Conservation (phyloP, 257 asterid species). For the Henckelia pumila region DNA sequence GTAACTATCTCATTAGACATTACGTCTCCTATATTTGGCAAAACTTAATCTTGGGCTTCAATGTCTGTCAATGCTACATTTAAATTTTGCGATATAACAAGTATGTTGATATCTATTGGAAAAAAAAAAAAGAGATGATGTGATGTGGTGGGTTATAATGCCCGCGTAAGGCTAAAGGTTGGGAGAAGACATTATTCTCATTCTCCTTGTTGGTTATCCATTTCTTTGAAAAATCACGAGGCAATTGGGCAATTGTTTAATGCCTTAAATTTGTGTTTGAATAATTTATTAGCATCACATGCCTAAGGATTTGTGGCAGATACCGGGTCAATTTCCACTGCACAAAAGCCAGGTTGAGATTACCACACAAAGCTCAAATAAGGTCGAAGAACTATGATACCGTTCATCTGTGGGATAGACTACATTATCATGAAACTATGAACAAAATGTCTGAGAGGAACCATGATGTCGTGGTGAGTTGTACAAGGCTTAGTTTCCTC, state of each 20-base stretch:
- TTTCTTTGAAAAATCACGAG: background rate
- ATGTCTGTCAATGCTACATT: slow-evolving; percentile 12
- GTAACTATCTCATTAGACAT: background rate
- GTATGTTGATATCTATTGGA: no score
- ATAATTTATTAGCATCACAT: slow-evolving; percentile 29
- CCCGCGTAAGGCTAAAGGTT: background rate
- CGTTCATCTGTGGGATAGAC: slow-evolving; percentile 76
- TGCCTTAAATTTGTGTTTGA: slow-evolving; percentile 15
- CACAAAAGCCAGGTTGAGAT: slow-evolving; percentile 75
- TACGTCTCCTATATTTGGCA: background rate
- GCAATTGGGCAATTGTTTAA: slow-evolving; percentile 14
- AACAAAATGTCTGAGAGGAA: slow-evolving; percentile 96
- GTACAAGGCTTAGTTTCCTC: slow-evolving; percentile 25
- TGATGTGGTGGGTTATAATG: no score
- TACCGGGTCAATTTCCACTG: slow-evolving; percentile 39
- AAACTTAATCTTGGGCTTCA: background rate
- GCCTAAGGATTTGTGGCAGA: slow-evolving; percentile 74
- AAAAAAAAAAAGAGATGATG: background rate
- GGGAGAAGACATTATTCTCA: slow-evolving; percentile 14
- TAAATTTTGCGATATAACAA: no score
- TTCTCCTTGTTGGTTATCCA: background rate
- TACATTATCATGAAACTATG: slow-evolving; percentile 83
- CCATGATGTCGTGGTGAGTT: slow-evolving; percentile 80
- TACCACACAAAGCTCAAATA: slow-evolving; percentile 79
- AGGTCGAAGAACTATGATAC: slow-evolving; percentile 71